Evolutionary conservation across 2,329 filamentous ascomycete species (phyloP), one percentile per base, ranked within the genome.

Genomic region (Fusarium begoniae): DNA sequence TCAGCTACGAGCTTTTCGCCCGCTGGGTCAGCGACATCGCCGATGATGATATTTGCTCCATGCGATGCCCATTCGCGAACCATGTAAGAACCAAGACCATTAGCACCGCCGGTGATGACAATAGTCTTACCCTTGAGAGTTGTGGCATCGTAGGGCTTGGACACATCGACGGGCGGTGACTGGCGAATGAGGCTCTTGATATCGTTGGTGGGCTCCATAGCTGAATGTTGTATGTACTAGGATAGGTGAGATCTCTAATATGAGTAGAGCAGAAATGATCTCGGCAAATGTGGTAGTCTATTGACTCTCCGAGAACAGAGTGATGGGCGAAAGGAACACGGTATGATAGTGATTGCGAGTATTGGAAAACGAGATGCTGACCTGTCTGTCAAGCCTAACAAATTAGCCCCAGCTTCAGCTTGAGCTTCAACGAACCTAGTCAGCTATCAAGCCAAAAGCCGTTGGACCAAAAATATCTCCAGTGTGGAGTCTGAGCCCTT

Each of bases 31-130:
- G 90, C 88, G 76, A 93, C 82, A 80, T 93, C 91, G 47, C 90
- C 91, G 44, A 93, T 84, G 72, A 92, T 84, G 53, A 93, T 82
- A 72, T 89, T 87, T 4, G 91, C 90, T 26, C 89, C 89, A 70
- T 87, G 82, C 2, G 80, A 77, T 17, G 89, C 89, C 87, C 88
- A 90, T 66, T 84, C 80, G 41, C 83, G 83, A 43, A 87, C 85
- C 77, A 90, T 88, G 26, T 84, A 85, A 17, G 87, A 86, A 6
- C 90, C 90, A 69, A 91, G 85, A 13, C 90, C 90, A 63, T 88
- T 89, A 28, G 90, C 89, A 35, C 89, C 90, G 51, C 91, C 91
- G 0, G 91, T 92, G 73, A 92, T 88, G 66, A 92, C 76, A 57
- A 92, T 87, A 2, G 86, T 89, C 79, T 90, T 91, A 74, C 82